Evolutionary conservation across 805 yeast genomes (phyloP).

Genomic region (Wickerhamiella lipophila): DNA sequence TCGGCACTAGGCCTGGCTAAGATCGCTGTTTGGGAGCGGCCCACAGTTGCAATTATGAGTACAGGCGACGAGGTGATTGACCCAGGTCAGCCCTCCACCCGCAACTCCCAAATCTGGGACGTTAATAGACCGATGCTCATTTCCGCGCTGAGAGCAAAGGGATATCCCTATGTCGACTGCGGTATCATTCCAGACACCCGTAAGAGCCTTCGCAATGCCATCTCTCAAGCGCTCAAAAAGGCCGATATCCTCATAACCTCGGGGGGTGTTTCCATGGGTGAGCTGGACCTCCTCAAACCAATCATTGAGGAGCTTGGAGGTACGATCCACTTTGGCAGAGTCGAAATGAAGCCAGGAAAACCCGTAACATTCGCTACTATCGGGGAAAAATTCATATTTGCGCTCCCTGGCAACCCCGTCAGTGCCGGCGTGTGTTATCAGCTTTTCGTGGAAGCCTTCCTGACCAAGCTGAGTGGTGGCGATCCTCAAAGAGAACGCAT

Average conservation of each 20-base stretch:
- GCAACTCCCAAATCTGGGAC: constrained; percentile 39
- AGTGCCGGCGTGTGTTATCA: constrained; percentile 39
- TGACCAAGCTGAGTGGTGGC: constrained; percentile 31
- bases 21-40: constrained; percentile 33
- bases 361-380: constrained; percentile 45
- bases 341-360: constrained; percentile 48
- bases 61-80: constrained; percentile 43
- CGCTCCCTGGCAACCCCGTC: constrained; percentile 47
- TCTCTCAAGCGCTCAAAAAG: constrained; percentile 24
- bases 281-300: constrained; percentile 39
- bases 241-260: constrained; percentile 39
- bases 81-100: constrained; percentile 19
- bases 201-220: constrained; percentile 21
- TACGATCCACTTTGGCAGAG: constrained; percentile 40
- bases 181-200: constrained; percentile 38
- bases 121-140: constrained; percentile 39
- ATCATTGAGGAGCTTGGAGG: constrained; percentile 36
- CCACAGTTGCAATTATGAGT: constrained; percentile 37
- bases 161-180: constrained; percentile 34
- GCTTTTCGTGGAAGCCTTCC: constrained; percentile 37
- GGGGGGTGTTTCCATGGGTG: constrained; percentile 53
- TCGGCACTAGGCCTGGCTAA: constrained; percentile 35
- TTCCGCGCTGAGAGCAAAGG: constrained; percentile 28
- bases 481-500: constrained; percentile 25
- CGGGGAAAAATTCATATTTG: constrained; percentile 32